phyloP scores from a whole-genome alignment of 352 stramenopile species.

The Globisporangium lucens region DNA sequence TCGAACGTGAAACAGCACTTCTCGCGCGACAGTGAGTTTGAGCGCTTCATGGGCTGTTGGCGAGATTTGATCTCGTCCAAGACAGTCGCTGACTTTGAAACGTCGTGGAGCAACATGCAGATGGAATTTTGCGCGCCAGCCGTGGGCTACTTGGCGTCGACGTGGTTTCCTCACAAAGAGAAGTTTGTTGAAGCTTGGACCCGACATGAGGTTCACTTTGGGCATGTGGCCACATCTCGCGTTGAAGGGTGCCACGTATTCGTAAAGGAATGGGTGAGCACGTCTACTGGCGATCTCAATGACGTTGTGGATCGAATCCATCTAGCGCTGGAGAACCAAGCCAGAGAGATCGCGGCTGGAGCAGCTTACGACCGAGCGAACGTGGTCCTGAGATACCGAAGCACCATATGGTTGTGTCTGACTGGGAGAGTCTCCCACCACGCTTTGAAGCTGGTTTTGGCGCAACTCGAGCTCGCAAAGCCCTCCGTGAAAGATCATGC shows the following conservation, averaged over 20 bases:
- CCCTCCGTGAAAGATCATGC: not conserved
- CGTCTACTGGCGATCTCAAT: not conserved
- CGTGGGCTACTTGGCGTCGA: not conserved
- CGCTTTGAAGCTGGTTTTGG: not conserved
- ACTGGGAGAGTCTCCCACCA: conserved; percentile 1
- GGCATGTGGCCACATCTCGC: not conserved
- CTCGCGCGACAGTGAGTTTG: not conserved
- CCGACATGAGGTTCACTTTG: not conserved
- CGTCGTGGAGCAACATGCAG: not conserved
- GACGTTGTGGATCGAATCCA: conserved; percentile 1
- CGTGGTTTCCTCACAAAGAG: conserved; percentile 1
- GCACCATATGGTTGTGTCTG: not conserved
- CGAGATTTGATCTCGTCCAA: conserved; percentile 2
- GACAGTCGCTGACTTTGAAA: conserved; percentile 3
- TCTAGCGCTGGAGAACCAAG: conserved; percentile 3
- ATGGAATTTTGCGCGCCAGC: not conserved
- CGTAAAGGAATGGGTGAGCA: conserved; percentile 1
- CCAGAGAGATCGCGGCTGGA: not conserved
- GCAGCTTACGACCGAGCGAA: not conserved
- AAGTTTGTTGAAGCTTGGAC: conserved; percentile 1
- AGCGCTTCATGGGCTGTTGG: conserved; percentile 2
- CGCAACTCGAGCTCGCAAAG: conserved; percentile 1
- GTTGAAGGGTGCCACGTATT: not conserved
- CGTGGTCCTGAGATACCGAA: conserved; percentile 1
- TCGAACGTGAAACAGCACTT: not conserved